These are phyloP conservation scores for Oryza officinalis DNA, from an alignment of 176 grass and related monocot genomes.

Conservation along the genomic window DNA sequence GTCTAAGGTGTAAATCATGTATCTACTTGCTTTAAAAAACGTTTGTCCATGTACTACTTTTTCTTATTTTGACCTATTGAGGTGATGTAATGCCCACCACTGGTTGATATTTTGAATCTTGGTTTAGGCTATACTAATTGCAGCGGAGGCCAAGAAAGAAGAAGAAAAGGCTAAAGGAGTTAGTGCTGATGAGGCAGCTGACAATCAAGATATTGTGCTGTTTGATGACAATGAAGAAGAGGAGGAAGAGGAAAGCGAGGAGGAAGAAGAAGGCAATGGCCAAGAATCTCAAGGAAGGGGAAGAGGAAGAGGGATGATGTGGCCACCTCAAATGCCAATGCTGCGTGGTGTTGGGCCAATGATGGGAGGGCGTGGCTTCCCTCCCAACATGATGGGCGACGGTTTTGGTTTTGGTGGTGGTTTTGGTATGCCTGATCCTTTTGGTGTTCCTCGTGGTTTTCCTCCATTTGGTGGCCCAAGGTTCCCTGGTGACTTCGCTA, in stretches of 20 bases:
- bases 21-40: conserved; percentile 1
- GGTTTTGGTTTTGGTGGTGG: conserved; percentile 71
- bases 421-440: conserved; percentile 78
- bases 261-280: conserved; percentile 69
- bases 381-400: conserved; percentile 83
- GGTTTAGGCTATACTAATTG: conserved; percentile 75
- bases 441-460: conserved; percentile 73
- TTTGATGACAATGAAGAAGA: conserved; percentile 97
- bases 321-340: conserved; percentile 86
- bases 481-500: conserved; percentile 67
- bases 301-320: conserved; percentile 74
- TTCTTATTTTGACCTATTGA: conserved; percentile 12
- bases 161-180: conserved; percentile 97
- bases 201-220: conserved; percentile 94
- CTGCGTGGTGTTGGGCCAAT: conserved; percentile 53
- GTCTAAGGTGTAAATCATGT: neutral
- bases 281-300: conserved; percentile 69
- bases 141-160: conserved; percentile 79
- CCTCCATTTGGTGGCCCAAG: conserved; percentile 80
- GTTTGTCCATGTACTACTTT: neutral
- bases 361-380: conserved; percentile 71
- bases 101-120: conserved; percentile 18
- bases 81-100: conserved; percentile 7
- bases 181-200: conserved; percentile 50
- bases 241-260: conserved; percentile 96